These are phyloP conservation scores for Fistulinella staudtii DNA, from an alignment of 1,284 basidiomycete genomes.

Conservation along the genomic window DNA sequence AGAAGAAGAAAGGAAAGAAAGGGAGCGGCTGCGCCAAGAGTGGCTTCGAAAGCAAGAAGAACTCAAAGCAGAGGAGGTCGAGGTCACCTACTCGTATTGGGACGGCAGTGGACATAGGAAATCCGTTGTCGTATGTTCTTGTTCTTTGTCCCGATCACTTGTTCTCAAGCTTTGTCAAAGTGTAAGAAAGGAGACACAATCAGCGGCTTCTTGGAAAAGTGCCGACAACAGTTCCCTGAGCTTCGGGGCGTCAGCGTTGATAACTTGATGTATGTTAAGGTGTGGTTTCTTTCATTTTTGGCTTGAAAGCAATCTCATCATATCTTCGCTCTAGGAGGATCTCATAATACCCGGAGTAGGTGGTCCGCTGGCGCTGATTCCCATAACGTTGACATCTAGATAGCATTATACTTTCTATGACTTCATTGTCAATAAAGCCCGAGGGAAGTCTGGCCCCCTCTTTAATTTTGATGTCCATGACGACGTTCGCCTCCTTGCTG, in stretches of 20 bases:
- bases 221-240: slow-evolving; percentile 89
- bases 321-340: slow-evolving; percentile 66
- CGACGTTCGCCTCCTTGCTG: slow-evolving; percentile 92
- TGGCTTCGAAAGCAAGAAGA: slow-evolving; percentile 90
- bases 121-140: slow-evolving; percentile 72
- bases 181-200: slow-evolving; percentile 99
- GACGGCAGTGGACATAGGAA: slow-evolving; percentile 97
- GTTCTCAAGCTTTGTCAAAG: slow-evolving; percentile 39
- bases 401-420: slow-evolving; percentile 98
- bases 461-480: slow-evolving; percentile 99
- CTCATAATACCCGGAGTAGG: slow-evolving; percentile 90
- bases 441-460: slow-evolving; percentile 95
- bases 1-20: slow-evolving; percentile 81
- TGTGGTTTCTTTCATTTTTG: slow-evolving; percentile 32
- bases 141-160: background rate
- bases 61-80: slow-evolving; percentile 85
- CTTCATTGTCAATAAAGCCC: slow-evolving; percentile 97
- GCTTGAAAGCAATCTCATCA: slow-evolving; percentile 1
- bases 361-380: background rate
- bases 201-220: slow-evolving; percentile 87
- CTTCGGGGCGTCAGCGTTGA: slow-evolving; percentile 87
- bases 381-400: slow-evolving; percentile 14
- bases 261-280: slow-evolving; percentile 99
- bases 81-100: slow-evolving; percentile 96
- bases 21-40: slow-evolving; percentile 86